Base-by-base conservation (phyloP, 805 yeast genomes). In the Pichia rugopelliculosa region DNA sequence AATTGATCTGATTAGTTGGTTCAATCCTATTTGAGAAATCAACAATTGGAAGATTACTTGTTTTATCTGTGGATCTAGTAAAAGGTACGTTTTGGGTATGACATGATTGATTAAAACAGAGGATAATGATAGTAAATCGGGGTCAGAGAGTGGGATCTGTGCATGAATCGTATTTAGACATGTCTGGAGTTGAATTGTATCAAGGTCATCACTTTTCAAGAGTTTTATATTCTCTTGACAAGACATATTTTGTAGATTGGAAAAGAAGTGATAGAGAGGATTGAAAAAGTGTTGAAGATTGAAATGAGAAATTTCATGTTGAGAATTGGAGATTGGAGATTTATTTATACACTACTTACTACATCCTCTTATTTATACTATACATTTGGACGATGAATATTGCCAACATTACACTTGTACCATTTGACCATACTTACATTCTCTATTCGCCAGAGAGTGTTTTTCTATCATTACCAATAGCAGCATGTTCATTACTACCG, bases 391-490 rank as follows among this genome's bases (percentile, higher is more conserved):
- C 24, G 9, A 33, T 23, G 39, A 20, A n/a, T 17, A n/a, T 33
- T 13, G 42, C 39, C 9, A 25, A 48, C 25, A 21, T 48, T 2
- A 45, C 46, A 6, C 51, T 60, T 3, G 50, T 76, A 4, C 91
- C 95, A 0, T 84, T 89, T 59, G 96, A 89, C 60, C 88, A 87
- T 59, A 89, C 97, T 0, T 84, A 84, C 59, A 85, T 91, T 18
- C 68, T 87, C 21, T 91, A 89, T 59, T 82, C 84, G 54, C 83
- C 89, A 7, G 62, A 27, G 3, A 13, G 67, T 12, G 93, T 83
- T 58, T 53, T 68, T 6, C 42, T 86, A 10, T 80, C 95, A 3
- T 61, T 77, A 30, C 57, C 75, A 0, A 68, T 80, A 10, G 96
- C 91, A 1, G 76, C 84, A 45, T 74, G 85, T 48, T 84, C 98